phyloP scores from a whole-genome alignment of 495 filamentous ascomycete species.

The Xylaria curta region DNA sequence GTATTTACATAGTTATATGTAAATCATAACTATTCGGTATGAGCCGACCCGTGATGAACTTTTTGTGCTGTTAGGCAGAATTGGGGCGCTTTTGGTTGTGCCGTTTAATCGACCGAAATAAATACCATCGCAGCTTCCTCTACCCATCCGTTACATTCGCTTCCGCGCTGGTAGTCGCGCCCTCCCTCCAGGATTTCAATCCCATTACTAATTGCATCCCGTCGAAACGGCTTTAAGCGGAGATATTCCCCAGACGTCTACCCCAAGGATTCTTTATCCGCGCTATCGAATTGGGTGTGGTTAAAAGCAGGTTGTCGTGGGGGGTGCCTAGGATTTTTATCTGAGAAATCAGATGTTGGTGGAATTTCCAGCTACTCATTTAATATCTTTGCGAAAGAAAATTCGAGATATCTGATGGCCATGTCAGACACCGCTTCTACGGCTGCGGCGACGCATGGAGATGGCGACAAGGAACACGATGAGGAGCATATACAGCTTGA shows the following conservation, averaged over 20 bases:
- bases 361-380: neutral
- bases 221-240: conserved; percentile 1
- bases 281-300: neutral
- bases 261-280: neutral
- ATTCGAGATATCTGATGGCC: neutral
- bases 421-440: conserved; percentile 36
- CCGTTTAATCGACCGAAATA: neutral
- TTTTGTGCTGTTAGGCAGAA: neutral
- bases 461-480: conserved; percentile 33
- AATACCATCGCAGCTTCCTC: neutral
- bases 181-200: neutral
- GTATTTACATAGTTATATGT: neutral
- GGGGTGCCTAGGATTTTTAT: neutral
- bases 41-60: neutral
- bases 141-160: neutral
- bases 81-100: neutral
- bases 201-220: conserved; percentile 2
- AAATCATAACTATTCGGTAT: neutral
- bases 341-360: neutral
- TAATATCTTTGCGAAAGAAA: neutral
- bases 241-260: neutral
- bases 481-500: conserved; percentile 33
- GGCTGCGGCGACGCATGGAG: conserved; percentile 29
- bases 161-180: neutral
- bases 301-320: neutral